Base-by-base conservation (phyloP, 345 rosid species). In the Populus deltoides region DNA sequence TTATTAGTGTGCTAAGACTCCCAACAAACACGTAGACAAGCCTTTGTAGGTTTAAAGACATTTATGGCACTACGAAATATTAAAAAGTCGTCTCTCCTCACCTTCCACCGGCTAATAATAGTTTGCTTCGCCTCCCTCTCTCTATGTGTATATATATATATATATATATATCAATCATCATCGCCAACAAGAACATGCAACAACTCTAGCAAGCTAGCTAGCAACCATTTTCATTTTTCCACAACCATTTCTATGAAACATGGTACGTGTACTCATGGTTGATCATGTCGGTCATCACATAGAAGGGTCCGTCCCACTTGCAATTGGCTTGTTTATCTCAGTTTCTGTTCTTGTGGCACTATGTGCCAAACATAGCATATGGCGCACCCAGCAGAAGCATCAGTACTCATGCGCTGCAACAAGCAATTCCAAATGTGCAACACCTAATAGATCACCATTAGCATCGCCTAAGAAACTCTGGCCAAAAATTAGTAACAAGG, bases 301-400 rank as follows among this genome's bases (percentile, higher is more conserved):
- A 18, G 63, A 27, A 7, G 80, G 75, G 27, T 68, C 75, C 53
- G 38, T 51, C 1, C 72, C 53, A 18, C 36, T 76, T 18, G 79
- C 74, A 12, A 51, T 75, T 8, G 87, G 65, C 57, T 22, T 82
- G 51, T 75, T 82, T 65, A 29, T 82, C 41, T 66, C 83, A 24
- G 72, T 74, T 33, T 71, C 73, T 49, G 75, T 57, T 75, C 72
- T 82, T 18, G 79, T 41, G 27, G 85, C 78, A 3, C 75, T 82
- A 13, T 82, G 85, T n/a, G 83, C 81, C 18, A 79, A 73, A 35
- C 85, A 59, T 55, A 55, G 61, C 7, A 27, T 74, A 0, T 59
- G 78, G 49, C 71, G 81, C 36, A 17, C 65, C 24, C 16, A 75
- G n/a, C 31, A 41, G 39, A 24, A 43, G 39, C 69, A 9, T 31